Conservation (phyloP, 305 asterid species). For the Nicotiana rustica region DNA sequence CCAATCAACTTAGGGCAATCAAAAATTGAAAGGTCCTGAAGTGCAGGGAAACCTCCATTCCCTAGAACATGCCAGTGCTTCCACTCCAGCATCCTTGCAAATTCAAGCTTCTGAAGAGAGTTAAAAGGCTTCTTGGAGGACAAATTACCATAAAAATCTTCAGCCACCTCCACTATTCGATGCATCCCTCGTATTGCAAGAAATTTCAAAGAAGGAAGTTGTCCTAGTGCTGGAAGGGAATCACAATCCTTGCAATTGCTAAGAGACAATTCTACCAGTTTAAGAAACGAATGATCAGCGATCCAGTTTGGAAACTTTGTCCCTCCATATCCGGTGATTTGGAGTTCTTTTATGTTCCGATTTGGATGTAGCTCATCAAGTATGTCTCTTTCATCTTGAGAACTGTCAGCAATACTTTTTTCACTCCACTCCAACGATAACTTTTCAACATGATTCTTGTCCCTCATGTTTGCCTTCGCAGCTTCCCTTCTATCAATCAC, state of each 20-base stretch:
- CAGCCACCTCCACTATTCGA: background rate
- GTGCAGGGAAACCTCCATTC: background rate
- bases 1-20: slow-evolving; percentile 34
- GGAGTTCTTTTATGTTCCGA: slow-evolving; percentile 15
- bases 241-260: slow-evolving; percentile 28
- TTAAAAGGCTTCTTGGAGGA: slow-evolving; percentile 15
- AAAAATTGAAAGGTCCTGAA: background rate
- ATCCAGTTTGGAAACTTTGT: slow-evolving; percentile 39
- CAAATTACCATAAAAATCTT: slow-evolving; percentile 36
- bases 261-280: background rate
- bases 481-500: slow-evolving; percentile 32
- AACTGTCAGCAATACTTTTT: background rate
- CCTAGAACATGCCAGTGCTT: background rate
- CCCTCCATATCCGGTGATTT: slow-evolving; percentile 33
- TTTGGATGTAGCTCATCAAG: slow-evolving; percentile 32
- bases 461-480: slow-evolving; percentile 8
- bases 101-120: slow-evolving; percentile 27
- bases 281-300: background rate
- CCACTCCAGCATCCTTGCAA: background rate
- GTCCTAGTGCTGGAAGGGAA: slow-evolving; percentile 40
- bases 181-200: slow-evolving; percentile 34
- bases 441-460: slow-evolving; percentile 2
- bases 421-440: slow-evolving; percentile 35
- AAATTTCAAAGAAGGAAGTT: slow-evolving; percentile 30
- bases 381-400: slow-evolving; percentile 23